Conservation (phyloP, 805 yeast species). For the Clavispora fructus region DNA sequence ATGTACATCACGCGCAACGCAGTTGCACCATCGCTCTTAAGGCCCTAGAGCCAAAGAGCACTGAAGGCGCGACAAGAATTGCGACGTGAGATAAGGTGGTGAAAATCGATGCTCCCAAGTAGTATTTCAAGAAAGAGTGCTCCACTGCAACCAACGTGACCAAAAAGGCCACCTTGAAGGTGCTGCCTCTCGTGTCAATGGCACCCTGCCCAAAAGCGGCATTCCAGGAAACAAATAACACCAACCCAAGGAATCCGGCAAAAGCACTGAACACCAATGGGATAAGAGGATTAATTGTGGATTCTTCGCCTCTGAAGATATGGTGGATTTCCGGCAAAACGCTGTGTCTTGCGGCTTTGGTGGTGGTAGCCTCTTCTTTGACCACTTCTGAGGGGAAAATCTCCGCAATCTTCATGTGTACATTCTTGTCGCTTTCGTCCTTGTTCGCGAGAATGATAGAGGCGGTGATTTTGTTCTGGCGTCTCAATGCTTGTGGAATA, state of each 20-base stretch:
- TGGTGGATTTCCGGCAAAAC: slow-evolving; percentile 60
- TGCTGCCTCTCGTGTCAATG: slow-evolving; percentile 8
- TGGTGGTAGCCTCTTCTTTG: slow-evolving; percentile 18
- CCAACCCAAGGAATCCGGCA: slow-evolving; percentile 37
- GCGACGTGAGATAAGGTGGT: slow-evolving; percentile 45
- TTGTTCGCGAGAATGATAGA: slow-evolving; percentile 29
- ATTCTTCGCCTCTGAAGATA: slow-evolving; percentile 50
- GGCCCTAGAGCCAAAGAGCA: slow-evolving; percentile 63
- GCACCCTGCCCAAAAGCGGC: slow-evolving; percentile 19
- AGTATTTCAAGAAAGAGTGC: slow-evolving; percentile 51
- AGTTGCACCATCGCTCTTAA: slow-evolving; percentile 42
- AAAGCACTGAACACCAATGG: slow-evolving; percentile 48
- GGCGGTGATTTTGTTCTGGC: slow-evolving; percentile 26
- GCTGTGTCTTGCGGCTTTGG: slow-evolving; percentile 36
- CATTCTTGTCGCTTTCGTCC: slow-evolving; percentile 12
- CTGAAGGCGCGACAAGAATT: slow-evolving; percentile 47
- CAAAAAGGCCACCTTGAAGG: slow-evolving; percentile 42
- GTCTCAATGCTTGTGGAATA: slow-evolving; percentile 33
- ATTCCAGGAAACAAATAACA: slow-evolving; percentile 43
- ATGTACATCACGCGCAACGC: slow-evolving; percentile 14
- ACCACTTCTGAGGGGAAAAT: slow-evolving; percentile 26
- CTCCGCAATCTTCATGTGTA: slow-evolving; percentile 24
- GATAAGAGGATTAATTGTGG: slow-evolving; percentile 45
- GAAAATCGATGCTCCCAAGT: slow-evolving; percentile 55
- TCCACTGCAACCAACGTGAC: slow-evolving; percentile 47